A percentile compares a stretch with the other conserved stretches of the same genome.
Evolutionary conservation across 169 alveolate genomes (phyloP).

Genomic region (Nephromyces sp.): DNA sequence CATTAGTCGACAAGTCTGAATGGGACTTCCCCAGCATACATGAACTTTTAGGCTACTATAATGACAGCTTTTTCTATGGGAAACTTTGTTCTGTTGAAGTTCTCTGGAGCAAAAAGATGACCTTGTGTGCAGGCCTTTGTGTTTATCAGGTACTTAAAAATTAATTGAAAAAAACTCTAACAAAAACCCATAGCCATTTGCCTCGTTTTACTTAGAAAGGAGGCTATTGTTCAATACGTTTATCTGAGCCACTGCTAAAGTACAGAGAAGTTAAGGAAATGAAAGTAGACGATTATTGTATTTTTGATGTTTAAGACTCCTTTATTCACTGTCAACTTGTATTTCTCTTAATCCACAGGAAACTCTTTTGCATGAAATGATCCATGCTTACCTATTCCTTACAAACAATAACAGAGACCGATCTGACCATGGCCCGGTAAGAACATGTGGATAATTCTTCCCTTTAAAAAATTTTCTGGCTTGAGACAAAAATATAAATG

Average conservation of each 20-base stretch:
- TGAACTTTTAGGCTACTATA: conserved; percentile 48
- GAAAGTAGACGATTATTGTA: conserved; percentile 30
- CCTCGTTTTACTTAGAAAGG: conserved; percentile 13
- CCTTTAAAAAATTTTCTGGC: too few species aligned
- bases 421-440: conserved; percentile 78
- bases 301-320: neutral
- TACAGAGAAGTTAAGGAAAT: conserved; percentile 75
- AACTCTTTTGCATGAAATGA: conserved; percentile 90
- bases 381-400: conserved; percentile 84
- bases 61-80: conserved; percentile 51
- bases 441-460: too few species aligned
- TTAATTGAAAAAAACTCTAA: neutral
- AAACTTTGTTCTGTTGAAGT: conserved; percentile 48
- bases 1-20: too few species aligned
- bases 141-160: conserved; percentile 35
- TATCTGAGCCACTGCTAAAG: conserved; percentile 80
- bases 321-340: neutral
- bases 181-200: neutral
- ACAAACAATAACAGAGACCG: conserved; percentile 52
- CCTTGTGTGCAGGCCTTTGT: conserved; percentile 78
- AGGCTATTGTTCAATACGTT: conserved; percentile 76
- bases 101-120: conserved; percentile 73
- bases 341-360: conserved; percentile 47
- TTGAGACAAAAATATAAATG: too few species aligned
- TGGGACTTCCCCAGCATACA: conserved; percentile 49